phyloP scores from a whole-genome alignment of 805 yeast species.

The Kodamaea nitidulidarum region DNA sequence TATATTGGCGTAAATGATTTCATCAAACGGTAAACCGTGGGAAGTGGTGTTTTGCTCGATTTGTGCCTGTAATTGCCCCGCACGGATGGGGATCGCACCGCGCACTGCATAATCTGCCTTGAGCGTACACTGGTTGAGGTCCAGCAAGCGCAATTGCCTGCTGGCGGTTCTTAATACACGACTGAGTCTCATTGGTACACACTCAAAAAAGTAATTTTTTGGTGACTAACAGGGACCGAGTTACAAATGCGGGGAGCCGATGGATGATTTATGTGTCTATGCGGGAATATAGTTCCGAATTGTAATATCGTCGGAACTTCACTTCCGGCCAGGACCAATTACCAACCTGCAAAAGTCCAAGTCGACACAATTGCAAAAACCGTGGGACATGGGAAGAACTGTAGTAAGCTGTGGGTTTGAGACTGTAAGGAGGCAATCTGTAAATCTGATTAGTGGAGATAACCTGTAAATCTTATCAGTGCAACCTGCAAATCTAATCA shows the following conservation, averaged over 20 bases:
- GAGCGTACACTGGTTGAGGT: constrained; percentile 64
- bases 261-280: no score
- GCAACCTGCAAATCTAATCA: no score
- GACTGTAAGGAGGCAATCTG: no score
- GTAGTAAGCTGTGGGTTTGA: no score
- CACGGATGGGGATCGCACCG: constrained; percentile 89
- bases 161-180: constrained; percentile 6
- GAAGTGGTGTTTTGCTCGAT: constrained; percentile 47
- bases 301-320: not conserved
- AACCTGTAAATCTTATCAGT: no score
- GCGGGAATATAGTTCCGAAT: not conserved
- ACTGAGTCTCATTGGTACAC: not conserved
- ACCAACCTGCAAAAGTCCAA: no score
- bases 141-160: constrained; percentile 8
- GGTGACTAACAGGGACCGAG: not conserved
- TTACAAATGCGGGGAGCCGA: no score
- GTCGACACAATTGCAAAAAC: no score
- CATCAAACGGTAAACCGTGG: constrained; percentile 65
- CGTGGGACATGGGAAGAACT: no score
- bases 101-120: constrained; percentile 95
- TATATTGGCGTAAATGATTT: constrained; percentile 85
- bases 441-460: no score
- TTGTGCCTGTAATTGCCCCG: constrained; percentile 71
- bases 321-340: no score
- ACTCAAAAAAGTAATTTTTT: constrained; percentile 1